Percentiles rank a stretch among this genome's conserved stretches.
Evolutionary conservation across 768 basidiomycete species (phyloP).

Genomic region (Dioszegia hungarica): DNA sequence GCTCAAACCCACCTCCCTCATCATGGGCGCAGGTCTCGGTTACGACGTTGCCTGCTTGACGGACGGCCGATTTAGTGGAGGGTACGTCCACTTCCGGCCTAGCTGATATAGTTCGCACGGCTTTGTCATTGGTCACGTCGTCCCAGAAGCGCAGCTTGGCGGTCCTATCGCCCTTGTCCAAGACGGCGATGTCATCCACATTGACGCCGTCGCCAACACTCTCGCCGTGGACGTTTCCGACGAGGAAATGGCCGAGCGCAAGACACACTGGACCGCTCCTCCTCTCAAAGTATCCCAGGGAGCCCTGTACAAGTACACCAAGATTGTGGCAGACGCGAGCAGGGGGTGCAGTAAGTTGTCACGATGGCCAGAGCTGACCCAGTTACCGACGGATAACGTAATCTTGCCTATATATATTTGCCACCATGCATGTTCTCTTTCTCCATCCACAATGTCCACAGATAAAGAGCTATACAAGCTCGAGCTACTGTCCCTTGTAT

Average conservation of each 20-base stretch:
- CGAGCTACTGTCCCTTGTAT: constrained; percentile 84
- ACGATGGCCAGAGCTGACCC: neutral
- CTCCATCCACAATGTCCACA: constrained; percentile 19
- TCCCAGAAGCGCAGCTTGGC: constrained; percentile 86
- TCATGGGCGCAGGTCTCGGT: constrained; percentile 97
- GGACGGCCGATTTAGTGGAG: constrained; percentile 96
- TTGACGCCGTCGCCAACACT: constrained; percentile 47
- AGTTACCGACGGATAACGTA: constrained; percentile 23
- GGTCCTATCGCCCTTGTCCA: constrained; percentile 86
- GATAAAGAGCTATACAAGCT: constrained; percentile 75
- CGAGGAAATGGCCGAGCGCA: constrained; percentile 71
- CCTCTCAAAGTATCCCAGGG: constrained; percentile 60
- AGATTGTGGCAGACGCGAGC: constrained; percentile 82
- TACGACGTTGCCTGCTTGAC: constrained; percentile 94
- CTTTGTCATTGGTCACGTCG: constrained; percentile 91
- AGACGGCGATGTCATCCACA: constrained; percentile 64
- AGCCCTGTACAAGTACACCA: constrained; percentile 68
- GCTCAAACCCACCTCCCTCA: constrained; percentile 94
- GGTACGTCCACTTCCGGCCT: constrained; percentile 57
- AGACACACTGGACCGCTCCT: constrained; percentile 71
- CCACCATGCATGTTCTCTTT: neutral
- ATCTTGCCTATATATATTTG: neutral
- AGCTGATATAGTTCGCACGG: constrained; percentile 70
- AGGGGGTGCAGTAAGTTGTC: constrained; percentile 63
- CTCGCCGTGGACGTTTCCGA: constrained; percentile 58